A percentile compares a stretch with the other conserved stretches of the same genome.
Evolutionary conservation across 2,329 filamentous ascomycete genomes (phyloP).

Genomic region (Colletotrichum agaves): DNA sequence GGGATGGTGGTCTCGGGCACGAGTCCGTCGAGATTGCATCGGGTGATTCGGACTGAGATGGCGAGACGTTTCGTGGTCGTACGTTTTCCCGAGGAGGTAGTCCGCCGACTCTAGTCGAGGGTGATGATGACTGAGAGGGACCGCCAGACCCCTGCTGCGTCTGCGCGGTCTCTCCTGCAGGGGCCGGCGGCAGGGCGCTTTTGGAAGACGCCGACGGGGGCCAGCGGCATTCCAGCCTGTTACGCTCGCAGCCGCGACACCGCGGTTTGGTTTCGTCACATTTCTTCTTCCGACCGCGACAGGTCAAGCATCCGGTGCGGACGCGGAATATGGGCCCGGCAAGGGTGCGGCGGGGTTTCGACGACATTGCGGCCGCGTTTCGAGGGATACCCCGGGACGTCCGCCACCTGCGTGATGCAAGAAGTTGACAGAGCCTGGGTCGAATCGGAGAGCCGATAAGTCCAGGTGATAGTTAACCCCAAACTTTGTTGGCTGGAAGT

Average conservation of each 20-base stretch:
- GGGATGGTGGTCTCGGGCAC: not conserved
- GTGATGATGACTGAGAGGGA: not conserved
- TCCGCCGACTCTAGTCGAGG: not conserved
- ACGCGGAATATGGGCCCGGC: slow-evolving; percentile 32
- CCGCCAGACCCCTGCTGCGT: not conserved
- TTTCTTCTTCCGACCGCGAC: slow-evolving; percentile 59
- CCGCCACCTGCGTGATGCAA: not conserved
- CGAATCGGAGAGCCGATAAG: not conserved
- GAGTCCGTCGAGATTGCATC: not conserved
- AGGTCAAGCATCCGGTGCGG: slow-evolving; percentile 54
- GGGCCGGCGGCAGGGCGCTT: not conserved
- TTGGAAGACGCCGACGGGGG: slow-evolving; percentile 9
- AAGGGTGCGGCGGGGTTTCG: slow-evolving; percentile 30
- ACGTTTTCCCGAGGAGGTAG: not conserved
- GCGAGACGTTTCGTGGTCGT: not conserved
- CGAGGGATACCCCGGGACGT: not conserved
- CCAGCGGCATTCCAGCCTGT: slow-evolving; percentile 39
- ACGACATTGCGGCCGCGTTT: slow-evolving; percentile 6
- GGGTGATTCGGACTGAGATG: slow-evolving; percentile 5
- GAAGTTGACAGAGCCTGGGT: not conserved
- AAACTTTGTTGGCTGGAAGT: not conserved
- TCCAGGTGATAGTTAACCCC: not conserved
- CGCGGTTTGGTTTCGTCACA: slow-evolving; percentile 57
- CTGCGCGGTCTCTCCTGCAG: not conserved
- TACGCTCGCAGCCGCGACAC: slow-evolving; percentile 50